A percentile compares a stretch with the other conserved stretches of the same genome.
These are phyloP conservation scores for Pleurotus ostreatus DNA, from an alignment of 768 basidiomycete species.

Conservation along the genomic window DNA sequence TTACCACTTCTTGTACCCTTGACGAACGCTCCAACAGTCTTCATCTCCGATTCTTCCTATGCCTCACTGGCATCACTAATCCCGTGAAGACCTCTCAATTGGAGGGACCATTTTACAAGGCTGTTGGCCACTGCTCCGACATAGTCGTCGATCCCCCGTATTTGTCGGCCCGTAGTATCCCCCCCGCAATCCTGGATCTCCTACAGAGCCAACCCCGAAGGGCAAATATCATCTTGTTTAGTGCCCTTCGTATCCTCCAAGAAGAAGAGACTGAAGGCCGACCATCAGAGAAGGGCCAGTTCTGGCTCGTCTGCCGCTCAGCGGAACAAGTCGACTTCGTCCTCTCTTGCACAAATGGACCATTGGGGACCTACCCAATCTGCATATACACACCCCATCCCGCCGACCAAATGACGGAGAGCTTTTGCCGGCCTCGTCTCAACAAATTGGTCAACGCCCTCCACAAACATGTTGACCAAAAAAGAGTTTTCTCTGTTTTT, in stretches of 20 bases:
- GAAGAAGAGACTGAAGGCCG: not conserved
- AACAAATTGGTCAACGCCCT: constrained; percentile 29
- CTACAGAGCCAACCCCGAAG: constrained; percentile 23
- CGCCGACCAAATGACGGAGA: constrained; percentile 22
- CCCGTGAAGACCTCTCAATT: too few relatives aligned
- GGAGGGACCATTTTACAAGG: too few relatives aligned
- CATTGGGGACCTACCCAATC: constrained; percentile 44
- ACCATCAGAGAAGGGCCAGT: constrained; percentile 5
- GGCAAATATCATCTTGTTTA: constrained; percentile 21
- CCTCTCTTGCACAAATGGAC: constrained; percentile 41
- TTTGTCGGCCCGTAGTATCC: constrained; percentile 24
- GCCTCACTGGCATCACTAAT: too few relatives aligned
- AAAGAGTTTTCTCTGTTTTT: constrained; percentile 48
- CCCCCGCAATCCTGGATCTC: constrained; percentile 23
- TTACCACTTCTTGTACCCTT: too few relatives aligned
- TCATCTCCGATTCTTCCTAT: too few relatives aligned
- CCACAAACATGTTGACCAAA: constrained; percentile 19
- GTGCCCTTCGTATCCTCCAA: constrained; percentile 11
- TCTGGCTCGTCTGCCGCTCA: constrained; percentile 35
- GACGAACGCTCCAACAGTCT: too few relatives aligned
- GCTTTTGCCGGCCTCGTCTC: constrained; percentile 27
- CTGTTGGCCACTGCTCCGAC: too few relatives aligned
- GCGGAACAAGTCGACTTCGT: constrained; percentile 29
- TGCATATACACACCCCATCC: constrained; percentile 41
- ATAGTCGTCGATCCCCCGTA: constrained; percentile 11